Conservation (phyloP, 1,284 basidiomycete species). For the Marasmius oreades region DNA sequence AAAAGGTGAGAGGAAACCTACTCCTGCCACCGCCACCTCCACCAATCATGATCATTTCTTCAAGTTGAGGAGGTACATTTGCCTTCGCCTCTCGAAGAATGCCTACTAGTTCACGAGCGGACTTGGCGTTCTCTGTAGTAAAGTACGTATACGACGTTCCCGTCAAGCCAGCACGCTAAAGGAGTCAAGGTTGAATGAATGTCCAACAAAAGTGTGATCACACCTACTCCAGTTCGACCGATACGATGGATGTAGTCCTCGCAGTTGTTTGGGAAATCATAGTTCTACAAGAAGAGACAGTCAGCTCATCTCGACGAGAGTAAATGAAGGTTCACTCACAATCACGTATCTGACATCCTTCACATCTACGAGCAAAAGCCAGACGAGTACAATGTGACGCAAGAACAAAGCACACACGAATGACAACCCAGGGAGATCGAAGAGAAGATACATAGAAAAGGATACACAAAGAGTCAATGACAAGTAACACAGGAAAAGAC, state of each 20-base stretch:
- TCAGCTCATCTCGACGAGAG: conserved; percentile 8
- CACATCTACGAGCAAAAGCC: conserved; percentile 63
- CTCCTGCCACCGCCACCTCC: conserved; percentile 75
- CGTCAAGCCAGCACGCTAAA: conserved; percentile 81
- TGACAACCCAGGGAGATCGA: conserved; percentile 31
- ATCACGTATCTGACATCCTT: conserved; percentile 94
- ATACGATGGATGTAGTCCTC: conserved; percentile 95
- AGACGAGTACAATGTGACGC: conserved; percentile 26
- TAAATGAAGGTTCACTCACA: conserved; percentile 45
- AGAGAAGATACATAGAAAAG: conserved; percentile 27
- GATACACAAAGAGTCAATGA: conserved; percentile 56
- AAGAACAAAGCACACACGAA: conserved; percentile 31
- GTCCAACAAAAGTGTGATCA: not conserved
- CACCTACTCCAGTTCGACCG: conserved; percentile 78
- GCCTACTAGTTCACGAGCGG: conserved; percentile 85
- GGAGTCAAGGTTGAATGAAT: conserved; percentile 16
- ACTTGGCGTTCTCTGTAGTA: conserved; percentile 92
- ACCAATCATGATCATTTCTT: conserved; percentile 90
- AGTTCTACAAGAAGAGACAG: conserved; percentile 59
- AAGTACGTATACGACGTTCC: conserved; percentile 97
- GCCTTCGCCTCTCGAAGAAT: conserved; percentile 93
- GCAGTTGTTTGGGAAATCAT: conserved; percentile 96
- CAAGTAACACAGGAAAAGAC: conserved; percentile 34
- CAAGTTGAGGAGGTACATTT: conserved; percentile 82
- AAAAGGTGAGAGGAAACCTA: conserved; percentile 30